Evolutionary conservation across 106 monocot species (phyloP).

Genomic region (Dendrobium huoshanense): DNA sequence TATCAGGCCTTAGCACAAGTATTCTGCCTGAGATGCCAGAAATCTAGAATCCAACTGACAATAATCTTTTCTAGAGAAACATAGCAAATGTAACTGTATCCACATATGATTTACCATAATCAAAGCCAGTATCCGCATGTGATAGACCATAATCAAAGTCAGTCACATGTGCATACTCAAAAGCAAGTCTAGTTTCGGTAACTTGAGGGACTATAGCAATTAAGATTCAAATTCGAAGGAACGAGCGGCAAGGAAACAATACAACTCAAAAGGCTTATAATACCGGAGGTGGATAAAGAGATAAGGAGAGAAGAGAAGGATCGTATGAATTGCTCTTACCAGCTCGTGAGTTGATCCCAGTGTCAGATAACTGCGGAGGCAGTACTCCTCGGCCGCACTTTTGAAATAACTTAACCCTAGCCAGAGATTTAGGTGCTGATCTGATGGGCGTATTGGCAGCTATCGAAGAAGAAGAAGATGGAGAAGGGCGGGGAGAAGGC

Average conservation of each 20-base stretch:
- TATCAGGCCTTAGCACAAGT: neutral
- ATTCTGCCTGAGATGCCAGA: neutral
- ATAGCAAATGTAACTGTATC: neutral
- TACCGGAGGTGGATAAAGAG: neutral
- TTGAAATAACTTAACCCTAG: neutral
- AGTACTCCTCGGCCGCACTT: neutral
- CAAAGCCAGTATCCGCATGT: neutral
- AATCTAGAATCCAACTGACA: neutral
- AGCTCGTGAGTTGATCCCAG: conserved; percentile 1
- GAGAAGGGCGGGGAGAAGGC: neutral
- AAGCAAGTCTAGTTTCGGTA: neutral
- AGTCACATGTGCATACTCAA: neutral
- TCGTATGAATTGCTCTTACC: neutral
- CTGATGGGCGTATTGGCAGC: neutral
- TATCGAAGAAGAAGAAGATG: neutral
- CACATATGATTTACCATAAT: neutral
- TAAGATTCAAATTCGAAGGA: neutral
- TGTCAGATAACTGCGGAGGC: neutral
- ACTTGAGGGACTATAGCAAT: neutral
- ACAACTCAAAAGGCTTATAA: neutral
- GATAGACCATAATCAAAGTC: neutral
- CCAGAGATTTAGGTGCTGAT: neutral
- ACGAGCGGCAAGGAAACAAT: neutral
- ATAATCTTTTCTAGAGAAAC: neutral
- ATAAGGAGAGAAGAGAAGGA: neutral